These are phyloP conservation scores for Veloboletus limbatus DNA, from an alignment of 1,284 basidiomycete genomes.

Conservation along the genomic window DNA sequence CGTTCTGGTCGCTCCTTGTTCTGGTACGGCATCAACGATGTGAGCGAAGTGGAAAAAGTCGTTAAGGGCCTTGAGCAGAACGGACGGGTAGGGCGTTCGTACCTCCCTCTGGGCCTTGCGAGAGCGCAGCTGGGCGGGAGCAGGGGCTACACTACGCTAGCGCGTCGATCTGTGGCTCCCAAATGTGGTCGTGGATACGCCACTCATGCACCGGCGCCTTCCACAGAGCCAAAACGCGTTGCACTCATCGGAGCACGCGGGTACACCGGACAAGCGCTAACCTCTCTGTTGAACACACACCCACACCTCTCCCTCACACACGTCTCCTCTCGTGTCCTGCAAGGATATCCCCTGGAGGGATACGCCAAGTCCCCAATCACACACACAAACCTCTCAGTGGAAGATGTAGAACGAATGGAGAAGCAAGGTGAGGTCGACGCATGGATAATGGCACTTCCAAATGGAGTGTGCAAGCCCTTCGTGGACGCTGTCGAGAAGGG, in stretches of 20 bases:
- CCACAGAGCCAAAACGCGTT: slow-evolving; percentile 79
- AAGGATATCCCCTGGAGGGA: slow-evolving; percentile 75
- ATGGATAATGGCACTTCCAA: slow-evolving; percentile 98
- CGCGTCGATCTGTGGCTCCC: slow-evolving; percentile 45
- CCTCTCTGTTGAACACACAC: slow-evolving; percentile 80
- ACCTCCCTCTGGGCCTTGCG: slow-evolving; percentile 85
- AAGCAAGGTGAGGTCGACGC: slow-evolving; percentile 87
- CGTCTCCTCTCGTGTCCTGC: slow-evolving; percentile 95
- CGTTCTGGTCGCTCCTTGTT: slow-evolving; percentile 91
- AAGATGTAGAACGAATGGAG: slow-evolving; percentile 86
- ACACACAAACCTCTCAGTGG: slow-evolving; percentile 77
- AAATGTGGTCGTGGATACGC: slow-evolving; percentile 61
- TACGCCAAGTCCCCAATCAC: slow-evolving; percentile 79
- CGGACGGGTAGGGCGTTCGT: slow-evolving; percentile 83
- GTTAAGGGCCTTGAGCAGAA: slow-evolving; percentile 84
- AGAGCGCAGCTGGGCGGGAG: slow-evolving; percentile 40
- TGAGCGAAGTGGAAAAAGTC: slow-evolving; percentile 87
- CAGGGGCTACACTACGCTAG: slow-evolving; percentile 74
- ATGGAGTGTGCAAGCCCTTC: slow-evolving; percentile 96
- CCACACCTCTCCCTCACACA: slow-evolving; percentile 88
- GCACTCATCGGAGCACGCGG: slow-evolving; percentile 95
- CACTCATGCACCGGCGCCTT: slow-evolving; percentile 45
- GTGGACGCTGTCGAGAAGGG: slow-evolving; percentile 90
- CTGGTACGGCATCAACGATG: slow-evolving; percentile 96
- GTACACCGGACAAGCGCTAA: slow-evolving; percentile 92